Conservation (phyloP, 805 yeast species). For the Candida nemodendra region DNA sequence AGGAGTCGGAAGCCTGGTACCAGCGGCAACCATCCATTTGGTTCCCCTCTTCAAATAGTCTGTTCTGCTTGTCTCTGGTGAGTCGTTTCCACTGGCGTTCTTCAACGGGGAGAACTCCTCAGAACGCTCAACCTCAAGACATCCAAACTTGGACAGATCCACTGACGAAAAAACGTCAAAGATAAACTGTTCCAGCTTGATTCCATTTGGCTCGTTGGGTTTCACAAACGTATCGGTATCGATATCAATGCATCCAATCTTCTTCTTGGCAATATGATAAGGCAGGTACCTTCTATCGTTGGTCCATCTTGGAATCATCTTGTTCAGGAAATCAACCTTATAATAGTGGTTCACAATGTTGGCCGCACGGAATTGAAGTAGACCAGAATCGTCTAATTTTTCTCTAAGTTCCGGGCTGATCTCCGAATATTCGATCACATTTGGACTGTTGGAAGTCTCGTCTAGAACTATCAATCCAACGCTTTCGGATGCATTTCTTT, state of each 20-base stretch:
- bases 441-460: conserved; percentile 56
- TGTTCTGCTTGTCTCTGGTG: conserved; percentile 75
- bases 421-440: conserved; percentile 95
- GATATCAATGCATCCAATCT: conserved; percentile 56
- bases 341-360: conserved; percentile 97
- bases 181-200: conserved; percentile 93
- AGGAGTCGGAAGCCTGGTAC: conserved; percentile 6
- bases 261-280: conserved; percentile 93
- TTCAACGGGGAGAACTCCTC: conserved; percentile 93
- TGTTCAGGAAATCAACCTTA: conserved; percentile 67
- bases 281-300: conserved; percentile 67
- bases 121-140: conserved; percentile 82
- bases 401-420: conserved; percentile 72
- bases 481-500: conserved; percentile 79
- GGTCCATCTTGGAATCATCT: conserved; percentile 68
- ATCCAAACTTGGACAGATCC: conserved; percentile 71
- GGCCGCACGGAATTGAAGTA: conserved; percentile 83
- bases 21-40: conserved; percentile 58
- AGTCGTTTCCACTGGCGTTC: conserved; percentile 84
- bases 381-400: conserved; percentile 57
- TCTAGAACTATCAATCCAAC: conserved; percentile 90
- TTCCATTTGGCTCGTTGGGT: conserved; percentile 84
- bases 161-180: conserved; percentile 92
- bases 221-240: conserved; percentile 45
- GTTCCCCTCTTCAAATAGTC: conserved; percentile 68